Percentiles rank a stretch among this genome's conserved stretches.
Evolutionary conservation across 2,329 filamentous ascomycete genomes (phyloP).

Genomic region (Aspergillus sp.): DNA sequence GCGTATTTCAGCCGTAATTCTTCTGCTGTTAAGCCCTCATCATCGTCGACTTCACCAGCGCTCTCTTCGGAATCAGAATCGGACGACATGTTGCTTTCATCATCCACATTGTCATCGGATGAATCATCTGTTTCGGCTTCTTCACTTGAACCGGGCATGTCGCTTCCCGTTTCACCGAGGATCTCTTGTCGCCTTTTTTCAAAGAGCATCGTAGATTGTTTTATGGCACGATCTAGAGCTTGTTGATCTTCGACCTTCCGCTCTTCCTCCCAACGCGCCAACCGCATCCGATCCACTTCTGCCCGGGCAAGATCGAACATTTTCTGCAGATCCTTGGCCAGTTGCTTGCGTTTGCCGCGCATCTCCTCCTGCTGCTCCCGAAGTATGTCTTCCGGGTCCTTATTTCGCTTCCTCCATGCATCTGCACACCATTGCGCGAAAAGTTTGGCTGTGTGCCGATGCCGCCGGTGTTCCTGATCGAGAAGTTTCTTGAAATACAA

Average conservation of each 20-base stretch:
- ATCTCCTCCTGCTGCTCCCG: conserved; percentile 65
- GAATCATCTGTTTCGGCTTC: conserved; percentile 20
- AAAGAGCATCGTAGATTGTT: conserved; percentile 46
- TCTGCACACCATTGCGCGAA: conserved; percentile 54
- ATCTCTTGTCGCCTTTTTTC: conserved; percentile 40
- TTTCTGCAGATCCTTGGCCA: conserved; percentile 58
- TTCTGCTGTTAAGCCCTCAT: conserved; percentile 41
- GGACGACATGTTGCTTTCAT: conserved; percentile 46
- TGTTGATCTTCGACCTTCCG: conserved; percentile 45
- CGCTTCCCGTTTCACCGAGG: conserved; percentile 53
- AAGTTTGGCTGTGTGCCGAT: conserved; percentile 69
- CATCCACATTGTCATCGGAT: conserved; percentile 57
- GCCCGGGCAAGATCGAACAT: conserved; percentile 54
- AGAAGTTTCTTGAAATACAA: conserved; percentile 75
- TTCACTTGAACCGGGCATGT: conserved; percentile 64
- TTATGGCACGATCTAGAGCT: conserved; percentile 46
- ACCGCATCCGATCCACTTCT: conserved; percentile 51
- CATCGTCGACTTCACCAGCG: conserved; percentile 33
- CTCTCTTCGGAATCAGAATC: conserved; percentile 40
- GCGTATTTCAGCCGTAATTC: conserved; percentile 44
- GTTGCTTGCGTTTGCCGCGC: conserved; percentile 62
- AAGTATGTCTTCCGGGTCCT: conserved; percentile 64
- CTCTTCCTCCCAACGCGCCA: conserved; percentile 55
- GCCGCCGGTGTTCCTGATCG: conserved; percentile 68
- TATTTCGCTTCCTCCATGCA: conserved; percentile 36